Evolutionary conservation across 805 yeast species (phyloP).

Genomic region (Ogataea trehalophila): DNA sequence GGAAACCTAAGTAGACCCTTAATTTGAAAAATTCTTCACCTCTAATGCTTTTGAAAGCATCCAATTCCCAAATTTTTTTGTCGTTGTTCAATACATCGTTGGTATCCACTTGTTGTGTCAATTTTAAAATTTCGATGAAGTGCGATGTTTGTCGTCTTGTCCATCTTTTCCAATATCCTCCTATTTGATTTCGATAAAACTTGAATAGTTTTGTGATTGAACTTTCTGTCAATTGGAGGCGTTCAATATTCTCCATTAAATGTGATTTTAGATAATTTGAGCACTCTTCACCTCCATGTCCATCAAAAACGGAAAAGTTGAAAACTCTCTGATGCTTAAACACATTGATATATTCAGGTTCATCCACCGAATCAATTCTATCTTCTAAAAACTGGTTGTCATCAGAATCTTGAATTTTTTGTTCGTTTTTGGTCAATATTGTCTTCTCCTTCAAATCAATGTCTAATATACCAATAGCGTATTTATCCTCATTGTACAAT

Average conservation of each 20-base stretch:
- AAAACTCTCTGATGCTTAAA: constrained; percentile 39
- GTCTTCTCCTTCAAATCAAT: constrained; percentile 14
- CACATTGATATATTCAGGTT: constrained; percentile 13
- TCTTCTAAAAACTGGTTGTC: constrained; percentile 7
- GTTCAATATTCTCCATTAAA: constrained; percentile 51
- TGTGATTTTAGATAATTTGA: constrained; percentile 52
- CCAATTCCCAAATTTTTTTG: constrained; percentile 4
- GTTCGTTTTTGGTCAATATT: not conserved
- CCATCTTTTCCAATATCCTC: constrained; percentile 86
- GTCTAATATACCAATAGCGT: constrained; percentile 46
- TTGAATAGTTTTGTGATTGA: constrained; percentile 39
- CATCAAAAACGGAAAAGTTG: constrained; percentile 79
- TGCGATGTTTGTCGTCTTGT: constrained; percentile 36
- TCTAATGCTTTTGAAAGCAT: constrained; percentile 13
- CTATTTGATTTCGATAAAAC: constrained; percentile 55
- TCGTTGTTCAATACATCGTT: constrained; percentile 1
- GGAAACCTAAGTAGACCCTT: constrained; percentile 59
- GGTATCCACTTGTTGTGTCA: constrained; percentile 4
- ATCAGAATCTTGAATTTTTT: constrained; percentile 1
- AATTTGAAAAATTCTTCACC: constrained; percentile 52
- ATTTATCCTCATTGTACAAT: constrained; percentile 75
- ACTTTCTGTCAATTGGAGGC: constrained; percentile 31
- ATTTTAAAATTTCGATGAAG: constrained; percentile 18
- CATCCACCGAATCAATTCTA: constrained; percentile 13
- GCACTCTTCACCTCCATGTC: constrained; percentile 88